phyloP scores from a whole-genome alignment of 2,329 filamentous ascomycete species.

The Phaeosphaeria sp. region DNA sequence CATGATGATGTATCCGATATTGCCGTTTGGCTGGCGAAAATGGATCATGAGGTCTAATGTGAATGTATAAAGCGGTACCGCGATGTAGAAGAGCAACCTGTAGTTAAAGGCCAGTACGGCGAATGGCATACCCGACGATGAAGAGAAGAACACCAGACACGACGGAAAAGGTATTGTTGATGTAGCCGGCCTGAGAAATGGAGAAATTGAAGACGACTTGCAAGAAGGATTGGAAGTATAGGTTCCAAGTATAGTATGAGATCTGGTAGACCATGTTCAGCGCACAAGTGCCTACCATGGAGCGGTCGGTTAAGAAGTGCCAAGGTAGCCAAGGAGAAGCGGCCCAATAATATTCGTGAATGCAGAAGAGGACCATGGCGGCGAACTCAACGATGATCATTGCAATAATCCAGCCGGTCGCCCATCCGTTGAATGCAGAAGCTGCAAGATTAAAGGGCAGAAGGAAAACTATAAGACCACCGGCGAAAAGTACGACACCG shows the following conservation, averaged over 20 bases:
- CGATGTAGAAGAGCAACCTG: constrained; percentile 66
- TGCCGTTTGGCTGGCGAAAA: constrained; percentile 27
- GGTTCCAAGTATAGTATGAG: constrained; percentile 66
- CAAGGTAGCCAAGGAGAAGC: constrained; percentile 63
- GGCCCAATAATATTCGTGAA: constrained; percentile 60
- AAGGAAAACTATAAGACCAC: constrained; percentile 54
- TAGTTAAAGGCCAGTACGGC: constrained; percentile 63
- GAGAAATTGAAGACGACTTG: constrained; percentile 66
- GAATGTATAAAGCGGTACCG: constrained; percentile 61
- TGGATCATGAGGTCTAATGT: constrained; percentile 32
- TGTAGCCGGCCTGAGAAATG: constrained; percentile 62
- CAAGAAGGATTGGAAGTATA: constrained; percentile 61
- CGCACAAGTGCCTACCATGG: constrained; percentile 65
- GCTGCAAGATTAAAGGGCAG: constrained; percentile 62
- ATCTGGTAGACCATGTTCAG: constrained; percentile 62
- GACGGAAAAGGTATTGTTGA: constrained; percentile 64
- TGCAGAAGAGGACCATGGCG: constrained; percentile 56
- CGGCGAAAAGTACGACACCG: constrained; percentile 54
- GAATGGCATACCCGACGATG: constrained; percentile 49
- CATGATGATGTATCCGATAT: constrained; percentile 41
- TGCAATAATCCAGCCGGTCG: constrained; percentile 56
- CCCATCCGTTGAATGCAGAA: constrained; percentile 57
- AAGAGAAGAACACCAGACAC: constrained; percentile 63
- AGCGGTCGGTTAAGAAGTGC: constrained; percentile 64
- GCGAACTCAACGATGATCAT: constrained; percentile 59